Percentiles rank a stretch among this genome's conserved stretches.
Evolutionary conservation across 257 asterid genomes (phyloP).

Genomic region (Linderniella brevidens): DNA sequence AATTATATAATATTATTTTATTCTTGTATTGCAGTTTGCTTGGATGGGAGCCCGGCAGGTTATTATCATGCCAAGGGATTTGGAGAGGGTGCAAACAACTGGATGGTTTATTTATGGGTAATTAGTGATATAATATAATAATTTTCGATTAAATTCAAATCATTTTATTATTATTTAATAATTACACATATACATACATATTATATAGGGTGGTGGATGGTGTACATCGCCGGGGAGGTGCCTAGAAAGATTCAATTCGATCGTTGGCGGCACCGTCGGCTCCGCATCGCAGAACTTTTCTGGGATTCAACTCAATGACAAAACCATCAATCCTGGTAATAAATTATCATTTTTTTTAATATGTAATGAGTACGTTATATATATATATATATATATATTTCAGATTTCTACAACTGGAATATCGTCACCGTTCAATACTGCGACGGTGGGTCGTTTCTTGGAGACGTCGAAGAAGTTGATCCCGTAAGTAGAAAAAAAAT

Average conservation of each 20-base stretch:
- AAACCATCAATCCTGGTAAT: too few relatives aligned
- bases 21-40: neutral
- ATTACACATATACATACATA: too few relatives aligned
- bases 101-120: constrained; percentile 1
- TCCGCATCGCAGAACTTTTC: too few relatives aligned
- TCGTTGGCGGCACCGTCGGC: too few relatives aligned
- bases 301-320: too few relatives aligned
- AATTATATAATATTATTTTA: neutral
- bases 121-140: neutral
- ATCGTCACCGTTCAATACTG: neutral
- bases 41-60: constrained; percentile 3
- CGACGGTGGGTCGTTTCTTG: neutral
- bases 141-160: neutral
- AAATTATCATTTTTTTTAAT: neutral
- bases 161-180: too few relatives aligned
- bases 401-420: constrained; percentile 2
- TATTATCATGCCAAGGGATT: neutral
- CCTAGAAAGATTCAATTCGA: too few relatives aligned
- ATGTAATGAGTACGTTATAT: neutral
- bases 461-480: constrained; percentile 1
- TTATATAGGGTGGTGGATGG: too few relatives aligned
- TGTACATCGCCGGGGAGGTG: too few relatives aligned
- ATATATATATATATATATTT: neutral
- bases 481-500: neutral
- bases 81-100: neutral